Base-by-base conservation (phyloP, 805 yeast genomes). In the Kodamaea laetipori region DNA sequence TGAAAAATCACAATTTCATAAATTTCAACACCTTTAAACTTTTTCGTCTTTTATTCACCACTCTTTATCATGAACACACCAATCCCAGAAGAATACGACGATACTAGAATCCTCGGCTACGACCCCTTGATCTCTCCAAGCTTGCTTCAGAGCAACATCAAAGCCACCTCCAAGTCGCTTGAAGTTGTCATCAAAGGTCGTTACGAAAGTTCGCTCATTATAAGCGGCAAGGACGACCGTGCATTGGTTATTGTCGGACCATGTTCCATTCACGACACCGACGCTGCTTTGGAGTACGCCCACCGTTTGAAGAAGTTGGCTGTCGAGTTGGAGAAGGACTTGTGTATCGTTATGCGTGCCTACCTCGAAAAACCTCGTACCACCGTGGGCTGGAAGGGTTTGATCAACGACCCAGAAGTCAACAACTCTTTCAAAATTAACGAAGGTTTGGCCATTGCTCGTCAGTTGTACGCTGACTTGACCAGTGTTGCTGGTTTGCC, bases 331-430 rank as follows among this genome's bases (percentile, higher is more conserved):
- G 66, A 81, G 49, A 80, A 74, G 43, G 98, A 92, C 53, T 75
- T 92, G 44, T 85, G 83, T 44, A 78, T 92, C 46, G 79, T 92
- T 51, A 92, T 92, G 99, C 85, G 99, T 74, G 98, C 98, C 5
- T 92, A 92, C 77, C 77, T 92, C 55, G 99, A 92, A 72, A 92
- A 92, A 71, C 99, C 99, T 59, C 85, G 99, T 76, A 92, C 99
- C 51, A 92, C 98, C 17, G 98, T 92, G 43, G 99, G 99, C 52
- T 92, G 99, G 99, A 92, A 92, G 71, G 99, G 99, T 58, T 76
- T 92, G 58, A 90, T 92, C 64, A 92, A 92, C 67, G 99, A 92
- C 69, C 99, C 99, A 37, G 96, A 92, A 60, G 80, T 92, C 48
- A 88, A 92, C 68, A 86, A 86, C 60, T 76, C 97, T 38, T 94